These are phyloP conservation scores for Hypomontagnella submonticulosa DNA, from an alignment of 495 filamentous ascomycete genomes.

Conservation along the genomic window DNA sequence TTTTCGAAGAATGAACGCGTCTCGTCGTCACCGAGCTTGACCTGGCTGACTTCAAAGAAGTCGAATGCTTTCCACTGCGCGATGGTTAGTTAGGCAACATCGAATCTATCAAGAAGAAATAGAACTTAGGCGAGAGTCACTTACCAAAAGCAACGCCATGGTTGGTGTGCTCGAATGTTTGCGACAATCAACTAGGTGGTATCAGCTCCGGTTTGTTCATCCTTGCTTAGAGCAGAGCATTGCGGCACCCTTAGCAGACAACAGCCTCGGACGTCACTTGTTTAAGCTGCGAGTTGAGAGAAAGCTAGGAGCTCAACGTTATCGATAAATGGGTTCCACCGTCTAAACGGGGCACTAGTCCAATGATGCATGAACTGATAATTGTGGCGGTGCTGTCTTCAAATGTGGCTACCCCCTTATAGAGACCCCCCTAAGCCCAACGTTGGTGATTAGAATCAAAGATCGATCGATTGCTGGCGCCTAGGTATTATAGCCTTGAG, in stretches of 20 bases:
- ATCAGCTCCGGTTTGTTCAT: conserved; percentile 25
- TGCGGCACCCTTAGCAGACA: not conserved
- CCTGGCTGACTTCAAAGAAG: conserved; percentile 94
- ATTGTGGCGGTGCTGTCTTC: no score
- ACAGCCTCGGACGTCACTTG: no score
- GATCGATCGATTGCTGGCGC: no score
- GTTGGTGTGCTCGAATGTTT: conserved; percentile 23
- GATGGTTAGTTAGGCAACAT: conserved; percentile 18
- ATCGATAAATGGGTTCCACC: no score
- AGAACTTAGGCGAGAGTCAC: not conserved
- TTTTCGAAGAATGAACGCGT: conserved; percentile 60
- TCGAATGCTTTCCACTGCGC: conserved; percentile 98
- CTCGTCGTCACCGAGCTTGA: conserved; percentile 80
- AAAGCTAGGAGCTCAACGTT: not conserved
- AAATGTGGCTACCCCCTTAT: no score
- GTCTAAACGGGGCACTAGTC: no score
- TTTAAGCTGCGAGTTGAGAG: not conserved
- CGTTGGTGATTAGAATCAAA: no score
- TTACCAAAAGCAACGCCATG: conserved; percentile 50
- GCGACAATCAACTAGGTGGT: conserved; percentile 36
- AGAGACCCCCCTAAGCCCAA: no score
- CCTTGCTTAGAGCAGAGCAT: conserved; percentile 16
- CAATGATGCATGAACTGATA: no score
- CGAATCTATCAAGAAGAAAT: not conserved
- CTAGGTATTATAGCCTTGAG: no score